Percentiles rank a stretch among this genome's conserved stretches.
These are phyloP conservation scores for Boletus rubropictus DNA, from an alignment of 768 basidiomycete genomes.

Conservation along the genomic window DNA sequence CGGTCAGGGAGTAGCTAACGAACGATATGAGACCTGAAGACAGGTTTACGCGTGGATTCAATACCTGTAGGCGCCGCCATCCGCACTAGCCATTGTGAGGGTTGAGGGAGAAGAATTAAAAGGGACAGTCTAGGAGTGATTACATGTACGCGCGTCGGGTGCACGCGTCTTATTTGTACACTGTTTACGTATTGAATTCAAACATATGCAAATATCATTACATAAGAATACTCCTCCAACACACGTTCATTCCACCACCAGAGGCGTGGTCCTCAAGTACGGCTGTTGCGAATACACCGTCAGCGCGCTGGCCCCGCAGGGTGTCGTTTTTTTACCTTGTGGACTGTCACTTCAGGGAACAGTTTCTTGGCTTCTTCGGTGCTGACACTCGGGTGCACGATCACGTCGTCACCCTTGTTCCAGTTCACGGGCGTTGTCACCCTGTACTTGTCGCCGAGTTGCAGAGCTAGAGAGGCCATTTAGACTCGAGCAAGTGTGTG, in stretches of 20 bases:
- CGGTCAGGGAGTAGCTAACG: conserved; percentile 92
- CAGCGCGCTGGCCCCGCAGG: neutral
- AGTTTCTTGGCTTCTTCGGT: conserved; percentile 88
- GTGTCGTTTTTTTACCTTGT: conserved; percentile 52
- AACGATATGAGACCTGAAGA: conserved; percentile 15
- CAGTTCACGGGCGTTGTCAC: conserved; percentile 94
- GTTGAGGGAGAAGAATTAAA: conserved; percentile 17
- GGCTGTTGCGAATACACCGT: conserved; percentile 42
- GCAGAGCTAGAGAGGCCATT: conserved; percentile 53
- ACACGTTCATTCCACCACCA: conserved; percentile 28
- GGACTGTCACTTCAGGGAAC: conserved; percentile 78
- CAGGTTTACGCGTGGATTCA: conserved; percentile 14
- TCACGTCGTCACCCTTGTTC: conserved; percentile 90
- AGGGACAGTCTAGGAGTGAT: conserved; percentile 16
- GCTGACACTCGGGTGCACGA: conserved; percentile 78
- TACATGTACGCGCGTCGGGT: conserved; percentile 25
- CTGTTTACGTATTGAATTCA: conserved; percentile 16
- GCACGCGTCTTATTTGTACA: conserved; percentile 27
- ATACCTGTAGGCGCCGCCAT: conserved; percentile 77
- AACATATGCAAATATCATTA: conserved; percentile 16
- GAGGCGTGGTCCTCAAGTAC: conserved; percentile 81
- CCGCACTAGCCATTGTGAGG: conserved; percentile 66
- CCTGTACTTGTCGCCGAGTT: conserved; percentile 80
- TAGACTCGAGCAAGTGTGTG: conserved; percentile 28
- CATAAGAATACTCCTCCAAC: neutral